Evolutionary conservation across 2,329 filamentous ascomycete genomes (phyloP).

Genomic region (Nigrograna mackinnonii): DNA sequence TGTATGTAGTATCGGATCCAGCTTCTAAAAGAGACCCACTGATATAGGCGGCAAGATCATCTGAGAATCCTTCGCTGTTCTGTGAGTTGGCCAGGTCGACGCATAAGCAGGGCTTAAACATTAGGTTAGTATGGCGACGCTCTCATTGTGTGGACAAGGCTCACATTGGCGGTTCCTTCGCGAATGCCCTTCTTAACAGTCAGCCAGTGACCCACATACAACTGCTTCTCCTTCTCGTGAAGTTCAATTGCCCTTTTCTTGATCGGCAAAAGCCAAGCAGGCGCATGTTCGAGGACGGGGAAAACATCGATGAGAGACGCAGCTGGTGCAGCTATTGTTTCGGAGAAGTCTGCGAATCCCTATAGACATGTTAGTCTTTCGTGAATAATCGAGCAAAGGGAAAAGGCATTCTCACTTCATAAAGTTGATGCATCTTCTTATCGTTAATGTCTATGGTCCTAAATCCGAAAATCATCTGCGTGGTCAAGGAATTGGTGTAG

Average conservation of each 20-base stretch:
- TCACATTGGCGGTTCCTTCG: constrained; percentile 10
- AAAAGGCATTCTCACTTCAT: too few relatives aligned
- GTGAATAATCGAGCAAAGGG: too few relatives aligned
- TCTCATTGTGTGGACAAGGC: too few relatives aligned
- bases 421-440: constrained; percentile 14
- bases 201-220: constrained; percentile 12
- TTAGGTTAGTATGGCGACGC: background rate
- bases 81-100: constrained; percentile 10
- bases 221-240: constrained; percentile 44
- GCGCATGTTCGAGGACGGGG: constrained; percentile 46
- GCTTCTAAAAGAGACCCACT: constrained; percentile 30
- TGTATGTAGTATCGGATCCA: constrained; percentile 31
- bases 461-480: constrained; percentile 55
- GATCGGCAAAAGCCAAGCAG: constrained; percentile 28
- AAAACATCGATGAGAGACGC: constrained; percentile 50
- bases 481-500: constrained; percentile 53
- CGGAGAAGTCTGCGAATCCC: constrained; percentile 47
- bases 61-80: constrained; percentile 8
- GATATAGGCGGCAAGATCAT: constrained; percentile 20
- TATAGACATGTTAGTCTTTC: too few relatives aligned
- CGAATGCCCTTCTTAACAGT: constrained; percentile 6
- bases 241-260: constrained; percentile 44
- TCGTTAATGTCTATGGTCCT: constrained; percentile 12
- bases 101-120: constrained; percentile 11
- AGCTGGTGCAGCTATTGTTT: constrained; percentile 44